phyloP scores from a whole-genome alignment of 1,139 yeast species.

The Saccharomyces hybrid region DNA sequence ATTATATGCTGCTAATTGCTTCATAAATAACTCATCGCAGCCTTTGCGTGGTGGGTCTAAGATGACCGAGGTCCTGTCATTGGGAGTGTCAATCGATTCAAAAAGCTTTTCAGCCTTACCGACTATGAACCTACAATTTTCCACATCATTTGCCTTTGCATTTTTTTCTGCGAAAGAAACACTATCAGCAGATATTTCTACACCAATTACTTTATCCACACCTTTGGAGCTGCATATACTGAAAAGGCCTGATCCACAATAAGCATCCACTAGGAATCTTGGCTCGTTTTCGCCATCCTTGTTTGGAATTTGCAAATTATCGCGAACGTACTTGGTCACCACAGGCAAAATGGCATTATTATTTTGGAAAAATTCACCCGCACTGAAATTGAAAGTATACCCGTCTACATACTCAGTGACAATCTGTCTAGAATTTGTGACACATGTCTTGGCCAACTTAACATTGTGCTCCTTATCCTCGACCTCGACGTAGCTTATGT shows the following conservation, averaged over 20 bases:
- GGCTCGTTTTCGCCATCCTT: slow-evolving; percentile 22
- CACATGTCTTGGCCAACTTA: slow-evolving; percentile 36
- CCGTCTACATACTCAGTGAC: slow-evolving; percentile 74
- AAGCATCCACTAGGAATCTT: slow-evolving; percentile 81
- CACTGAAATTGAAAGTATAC: slow-evolving; percentile 74
- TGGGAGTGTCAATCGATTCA: slow-evolving; percentile 65
- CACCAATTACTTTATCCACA: slow-evolving; percentile 81
- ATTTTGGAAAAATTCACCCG: slow-evolving; percentile 93
- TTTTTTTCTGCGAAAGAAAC: slow-evolving; percentile 80
- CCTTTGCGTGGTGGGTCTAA: slow-evolving; percentile 97
- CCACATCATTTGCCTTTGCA: slow-evolving; percentile 64
- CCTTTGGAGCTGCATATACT: slow-evolving; percentile 77
- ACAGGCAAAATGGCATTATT: slow-evolving; percentile 82
- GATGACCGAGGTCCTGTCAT: slow-evolving; percentile 73
- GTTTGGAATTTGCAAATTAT: slow-evolving; percentile 50
- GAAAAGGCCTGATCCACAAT: slow-evolving; percentile 94
- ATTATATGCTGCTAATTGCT: slow-evolving; percentile 71
- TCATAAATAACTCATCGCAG: slow-evolving; percentile 78
- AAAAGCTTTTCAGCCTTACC: slow-evolving; percentile 92
- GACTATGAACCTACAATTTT: slow-evolving; percentile 73
- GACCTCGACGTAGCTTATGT: slow-evolving; percentile 30
- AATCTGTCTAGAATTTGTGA: slow-evolving; percentile 66
- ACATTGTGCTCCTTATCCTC: slow-evolving; percentile 23
- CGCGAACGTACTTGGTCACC: slow-evolving; percentile 72
- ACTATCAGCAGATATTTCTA: slow-evolving; percentile 87